phyloP scores from a whole-genome alignment of 495 filamentous ascomycete genomes.

The Trichoderma erinaceum region DNA sequence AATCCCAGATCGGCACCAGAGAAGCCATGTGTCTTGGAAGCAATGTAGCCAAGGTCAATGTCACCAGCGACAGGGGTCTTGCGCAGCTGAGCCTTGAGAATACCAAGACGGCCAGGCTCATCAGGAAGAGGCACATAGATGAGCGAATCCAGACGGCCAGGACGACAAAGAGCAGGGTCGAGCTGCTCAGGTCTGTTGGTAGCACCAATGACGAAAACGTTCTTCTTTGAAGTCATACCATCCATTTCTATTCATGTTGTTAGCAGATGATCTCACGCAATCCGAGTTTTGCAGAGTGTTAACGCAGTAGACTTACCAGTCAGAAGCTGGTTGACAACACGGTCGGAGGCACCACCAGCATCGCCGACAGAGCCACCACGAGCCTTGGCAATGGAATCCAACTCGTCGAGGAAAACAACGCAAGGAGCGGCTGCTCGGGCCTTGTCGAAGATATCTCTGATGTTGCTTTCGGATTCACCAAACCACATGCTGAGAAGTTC shows the following conservation, averaged over 20 bases:
- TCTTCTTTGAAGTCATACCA: conserved; percentile 99
- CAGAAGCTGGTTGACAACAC: conserved; percentile 98
- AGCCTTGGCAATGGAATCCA: conserved; percentile 99
- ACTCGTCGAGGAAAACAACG: conserved; percentile 96
- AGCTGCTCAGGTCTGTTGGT: conserved; percentile 98
- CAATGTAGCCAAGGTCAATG: conserved; percentile 85
- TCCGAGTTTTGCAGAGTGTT: background rate
- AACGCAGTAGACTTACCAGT: conserved; percentile 61
- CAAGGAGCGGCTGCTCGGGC: conserved; percentile 96
- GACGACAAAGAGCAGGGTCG: conserved; percentile 94
- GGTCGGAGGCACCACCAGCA: conserved; percentile 96
- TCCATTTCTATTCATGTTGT: conserved; percentile 74
- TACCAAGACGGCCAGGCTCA: conserved; percentile 75
- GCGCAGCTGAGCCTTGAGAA: conserved; percentile 93
- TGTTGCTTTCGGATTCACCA: conserved; percentile 99
- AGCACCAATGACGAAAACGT: conserved; percentile 98
- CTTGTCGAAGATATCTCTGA: conserved; percentile 99
- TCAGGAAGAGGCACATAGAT: conserved; percentile 97
- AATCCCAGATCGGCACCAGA: conserved; percentile 99
- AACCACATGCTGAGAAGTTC: conserved; percentile 99
- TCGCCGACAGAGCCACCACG: conserved; percentile 96
- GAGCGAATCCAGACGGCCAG: conserved; percentile 94
- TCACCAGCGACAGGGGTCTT: conserved; percentile 91
- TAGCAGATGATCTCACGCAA: conserved; percentile 29
- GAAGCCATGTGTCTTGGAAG: conserved; percentile 96